phyloP scores from a whole-genome alignment of 305 asterid species.

The Lippia alba region DNA sequence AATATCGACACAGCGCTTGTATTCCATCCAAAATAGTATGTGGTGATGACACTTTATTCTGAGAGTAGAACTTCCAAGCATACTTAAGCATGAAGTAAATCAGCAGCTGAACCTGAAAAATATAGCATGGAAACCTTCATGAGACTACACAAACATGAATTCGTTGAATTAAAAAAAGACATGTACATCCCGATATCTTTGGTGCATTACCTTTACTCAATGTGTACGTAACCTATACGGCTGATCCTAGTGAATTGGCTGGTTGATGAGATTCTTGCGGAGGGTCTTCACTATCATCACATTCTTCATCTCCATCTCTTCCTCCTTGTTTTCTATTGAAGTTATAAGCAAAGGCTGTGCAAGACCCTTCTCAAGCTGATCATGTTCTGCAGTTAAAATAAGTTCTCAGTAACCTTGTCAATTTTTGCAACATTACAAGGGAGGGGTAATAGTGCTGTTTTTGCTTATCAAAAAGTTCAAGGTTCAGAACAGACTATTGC shows the following conservation, averaged over 20 bases:
- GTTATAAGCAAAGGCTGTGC: conserved; percentile 74
- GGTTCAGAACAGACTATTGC: too few species aligned
- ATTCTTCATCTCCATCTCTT: conserved; percentile 77
- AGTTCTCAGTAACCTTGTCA: conserved; percentile 24
- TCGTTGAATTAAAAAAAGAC: too few species aligned
- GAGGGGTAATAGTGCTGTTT: too few species aligned
- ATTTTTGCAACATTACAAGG: not conserved
- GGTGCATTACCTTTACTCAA: conserved; percentile 80
- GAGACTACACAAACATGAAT: conserved; percentile 4
- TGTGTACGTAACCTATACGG: conserved; percentile 92
- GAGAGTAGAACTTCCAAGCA: conserved; percentile 94
- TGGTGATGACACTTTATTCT: conserved; percentile 91
- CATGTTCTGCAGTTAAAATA: conserved; percentile 52
- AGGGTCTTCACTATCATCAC: conserved; percentile 90
- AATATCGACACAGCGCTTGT: conserved; percentile 84
- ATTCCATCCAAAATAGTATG: conserved; percentile 90
- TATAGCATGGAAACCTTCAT: conserved; percentile 18
- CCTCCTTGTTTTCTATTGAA: conserved; percentile 54
- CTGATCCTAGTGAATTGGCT: conserved; percentile 79
- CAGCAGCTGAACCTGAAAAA: conserved; percentile 88
- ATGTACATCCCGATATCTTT: too few species aligned
- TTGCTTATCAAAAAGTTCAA: too few species aligned
- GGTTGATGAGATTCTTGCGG: conserved; percentile 73
- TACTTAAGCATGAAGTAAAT: conserved; percentile 98
- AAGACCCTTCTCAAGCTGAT: conserved; percentile 80